A percentile compares a stretch with the other conserved stretches of the same genome.
phyloP scores from a whole-genome alignment of 2,329 filamentous ascomycete genomes.

The Ambrosiella xylebori region DNA sequence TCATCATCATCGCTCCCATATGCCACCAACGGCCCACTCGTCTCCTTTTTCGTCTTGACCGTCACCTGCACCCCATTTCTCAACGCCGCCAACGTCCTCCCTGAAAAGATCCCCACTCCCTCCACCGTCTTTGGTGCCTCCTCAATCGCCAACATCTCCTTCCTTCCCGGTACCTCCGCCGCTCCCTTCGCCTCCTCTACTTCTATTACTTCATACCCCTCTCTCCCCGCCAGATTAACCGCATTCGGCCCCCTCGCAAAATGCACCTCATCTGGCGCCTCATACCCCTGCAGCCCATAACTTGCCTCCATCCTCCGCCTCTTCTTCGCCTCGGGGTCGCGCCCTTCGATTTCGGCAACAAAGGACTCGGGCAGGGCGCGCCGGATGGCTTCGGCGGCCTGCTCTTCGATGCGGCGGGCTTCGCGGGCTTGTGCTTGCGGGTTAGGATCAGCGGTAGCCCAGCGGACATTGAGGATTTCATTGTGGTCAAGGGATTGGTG shows the following conservation, averaged over 20 bases:
- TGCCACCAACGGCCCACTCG: constrained; percentile 57
- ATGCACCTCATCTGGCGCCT: constrained; percentile 87
- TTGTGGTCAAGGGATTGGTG: constrained; percentile 82
- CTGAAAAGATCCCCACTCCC: constrained; percentile 59
- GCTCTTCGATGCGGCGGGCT: constrained; percentile 75
- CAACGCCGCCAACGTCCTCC: constrained; percentile 64
- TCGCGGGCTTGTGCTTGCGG: constrained; percentile 88
- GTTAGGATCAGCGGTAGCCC: constrained; percentile 94
- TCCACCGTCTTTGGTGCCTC: background rate
- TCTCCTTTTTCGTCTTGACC: constrained; percentile 34
- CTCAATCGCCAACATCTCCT: constrained; percentile 15
- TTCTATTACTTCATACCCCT: constrained; percentile 46
- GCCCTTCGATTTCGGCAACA: constrained; percentile 83
- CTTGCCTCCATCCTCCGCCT: constrained; percentile 74
- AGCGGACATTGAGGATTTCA: constrained; percentile 87
- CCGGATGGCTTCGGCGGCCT: constrained; percentile 85
- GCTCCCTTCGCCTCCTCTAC: constrained; percentile 34
- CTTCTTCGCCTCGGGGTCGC: constrained; percentile 74
- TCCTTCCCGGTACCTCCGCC: constrained; percentile 35
- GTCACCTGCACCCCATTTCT: constrained; percentile 36
- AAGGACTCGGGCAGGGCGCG: constrained; percentile 77
- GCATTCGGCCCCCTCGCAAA: constrained; percentile 63
- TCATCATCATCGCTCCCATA: constrained; percentile 58
- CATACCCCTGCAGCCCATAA: constrained; percentile 80
- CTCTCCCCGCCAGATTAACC: constrained; percentile 39